A percentile compares a stretch with the other conserved stretches of the same genome.
These are phyloP conservation scores for Neurospora hispaniola DNA, from an alignment of 495 filamentous ascomycete species.

Conservation along the genomic window DNA sequence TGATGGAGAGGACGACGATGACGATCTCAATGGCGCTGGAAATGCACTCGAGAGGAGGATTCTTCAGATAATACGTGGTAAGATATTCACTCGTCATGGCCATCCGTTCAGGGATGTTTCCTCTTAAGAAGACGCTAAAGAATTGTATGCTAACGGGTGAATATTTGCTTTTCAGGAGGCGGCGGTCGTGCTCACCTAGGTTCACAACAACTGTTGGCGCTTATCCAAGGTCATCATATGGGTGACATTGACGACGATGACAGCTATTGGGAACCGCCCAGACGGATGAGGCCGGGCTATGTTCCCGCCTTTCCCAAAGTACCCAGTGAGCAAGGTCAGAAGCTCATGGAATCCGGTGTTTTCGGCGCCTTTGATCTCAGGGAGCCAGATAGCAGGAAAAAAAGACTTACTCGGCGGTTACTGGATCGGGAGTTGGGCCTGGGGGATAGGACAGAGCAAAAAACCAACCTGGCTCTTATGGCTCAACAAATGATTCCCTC, in stretches of 20 bases:
- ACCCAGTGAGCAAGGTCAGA: constrained; percentile 62
- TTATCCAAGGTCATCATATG: not conserved
- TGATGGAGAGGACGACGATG: not conserved
- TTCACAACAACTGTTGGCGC: not conserved
- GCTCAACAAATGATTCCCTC: constrained; percentile 54
- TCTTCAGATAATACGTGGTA: constrained; percentile 20
- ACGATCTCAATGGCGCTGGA: not conserved
- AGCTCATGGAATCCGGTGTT: constrained; percentile 67
- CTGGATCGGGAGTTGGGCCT: constrained; percentile 73
- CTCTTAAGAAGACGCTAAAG: constrained; percentile 24
- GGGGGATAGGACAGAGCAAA: constrained; percentile 39
- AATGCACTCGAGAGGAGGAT: constrained; percentile 17
- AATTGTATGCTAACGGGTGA: not conserved
- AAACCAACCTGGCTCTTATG: constrained; percentile 50
- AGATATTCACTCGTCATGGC: not conserved
- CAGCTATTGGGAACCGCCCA: constrained; percentile 2
- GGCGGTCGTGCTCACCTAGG: not conserved
- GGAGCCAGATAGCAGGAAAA: constrained; percentile 41
- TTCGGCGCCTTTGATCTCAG: constrained; percentile 58
- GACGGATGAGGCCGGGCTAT: constrained; percentile 22
- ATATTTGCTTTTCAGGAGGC: constrained; percentile 16
- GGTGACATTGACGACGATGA: constrained; percentile 26
- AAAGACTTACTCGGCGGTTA: constrained; percentile 54
- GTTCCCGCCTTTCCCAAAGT: constrained; percentile 56
- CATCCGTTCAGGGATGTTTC: not conserved